Evolutionary conservation across 169 alveolate genomes (phyloP), one percentile per base, ranked within the genome.

Genomic region (Fabrea salina): DNA sequence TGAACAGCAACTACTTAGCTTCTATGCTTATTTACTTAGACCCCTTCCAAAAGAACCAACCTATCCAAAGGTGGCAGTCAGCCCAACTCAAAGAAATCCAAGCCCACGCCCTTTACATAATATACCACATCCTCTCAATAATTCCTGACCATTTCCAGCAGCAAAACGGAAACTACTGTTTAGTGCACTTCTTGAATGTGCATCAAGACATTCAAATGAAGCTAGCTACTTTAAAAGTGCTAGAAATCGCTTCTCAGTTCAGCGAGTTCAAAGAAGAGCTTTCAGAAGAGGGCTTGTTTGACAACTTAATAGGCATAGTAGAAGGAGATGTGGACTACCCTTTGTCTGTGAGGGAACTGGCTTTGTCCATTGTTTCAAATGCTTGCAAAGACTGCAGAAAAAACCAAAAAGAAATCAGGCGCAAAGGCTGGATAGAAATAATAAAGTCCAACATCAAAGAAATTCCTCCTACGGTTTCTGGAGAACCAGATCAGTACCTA

Each of bases 361-460:
- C 94, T 19, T 82, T 89, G 51, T 77, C 84, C 57, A 89, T 89
- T 2, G 81, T 84, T 51, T 82, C 91, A 30, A 84, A 89, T 61
- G 84, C 87, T 59, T 89, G 92, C 68, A 76, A 76, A 6, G 91
- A 89, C 76, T 81, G 83, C 68, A 82, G 90, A 74, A 75, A 82
- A 33, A 86, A 87, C 50, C 87, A 89, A 77, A 89, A 89, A 64
- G 92, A 89, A 75, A 85, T 89, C 67, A 85, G 94, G 66, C 57
- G 94, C 44, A 89, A 89, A 71, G 94, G 94, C 16, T 90, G 94
- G 27, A 83, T 89, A 22, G 94, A 89, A 58, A 71, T 89, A 37
- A 72, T 89, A 35, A 87, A 89, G 78, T 82, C 80, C 25, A 89
- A 85, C 68, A 64, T 86, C 30, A 82, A 80, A 40, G 77, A 59